Base-by-base conservation (phyloP, 2,329 filamentous ascomycete species). In the Penicillium sp. region DNA sequence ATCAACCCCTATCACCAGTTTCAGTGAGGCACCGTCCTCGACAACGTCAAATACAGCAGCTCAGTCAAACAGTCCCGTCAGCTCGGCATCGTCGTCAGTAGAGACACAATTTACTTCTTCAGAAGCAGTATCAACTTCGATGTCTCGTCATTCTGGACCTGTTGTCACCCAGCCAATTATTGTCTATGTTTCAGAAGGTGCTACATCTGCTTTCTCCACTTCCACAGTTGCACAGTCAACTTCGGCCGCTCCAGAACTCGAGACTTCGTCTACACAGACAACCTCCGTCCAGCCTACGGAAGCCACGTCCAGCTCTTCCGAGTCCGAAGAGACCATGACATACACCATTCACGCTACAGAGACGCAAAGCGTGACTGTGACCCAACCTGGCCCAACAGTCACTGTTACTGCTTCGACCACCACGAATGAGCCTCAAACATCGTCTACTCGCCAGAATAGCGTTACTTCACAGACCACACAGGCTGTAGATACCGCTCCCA, bases 331-430 rank as follows among this genome's bases (percentile, higher is more conserved):
- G 3, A 43, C 19, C 5, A 38, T 38, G 14, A 62, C 57, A 45
- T 56, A 59, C 38, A 62, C 60, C 2, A 51, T 59, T 28, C 54
- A 62, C 5, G 51, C 57, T 3, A 62, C 60, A 37, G 55, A 43
- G 22, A 60, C 57, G 28, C 45, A 40, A 1, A 45, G 45, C 4
- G 43, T 59, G 6, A 62, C 57, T 0, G 57, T 62, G 6, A 46
- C 58, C 22, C 42, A 59, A 1, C 57, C 60, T 0, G 60, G 57
- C 33, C 51, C 33, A 5, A 62, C 60, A 11, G 28, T 62, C 6
- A 62, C 57, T 13, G 57, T 62, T 11, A 62, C 57, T 2, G 52
- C 57, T 10, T 25, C 37, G 26, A 53, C 25, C 25, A 16, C 35
- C 22, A 11, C 51, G 4, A n/a, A 30, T n/a, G 51, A 28, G 22